Evolutionary conservation across 2,329 filamentous ascomycete species (phyloP).

Genomic region (Geosmithia putterillii): DNA sequence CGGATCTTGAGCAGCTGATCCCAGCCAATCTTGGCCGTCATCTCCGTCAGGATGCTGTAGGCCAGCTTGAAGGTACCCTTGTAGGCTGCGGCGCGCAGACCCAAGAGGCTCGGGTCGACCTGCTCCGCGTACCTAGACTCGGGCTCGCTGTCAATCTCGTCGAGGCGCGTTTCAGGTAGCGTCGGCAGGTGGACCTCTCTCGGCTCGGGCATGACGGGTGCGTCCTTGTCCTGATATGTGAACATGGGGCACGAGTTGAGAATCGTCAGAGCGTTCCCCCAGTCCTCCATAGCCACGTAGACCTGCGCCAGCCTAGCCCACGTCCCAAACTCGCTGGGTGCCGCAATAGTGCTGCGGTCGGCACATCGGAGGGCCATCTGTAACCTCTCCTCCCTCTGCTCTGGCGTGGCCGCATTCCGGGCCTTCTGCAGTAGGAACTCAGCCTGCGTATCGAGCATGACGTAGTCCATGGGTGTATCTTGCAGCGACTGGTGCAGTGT

Average conservation of each 20-base stretch:
- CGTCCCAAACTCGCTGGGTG: conserved; percentile 92
- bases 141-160: conserved; percentile 91
- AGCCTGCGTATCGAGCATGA: conserved; percentile 88
- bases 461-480: conserved; percentile 93
- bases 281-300: conserved; percentile 88
- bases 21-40: conserved; percentile 95
- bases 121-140: conserved; percentile 71
- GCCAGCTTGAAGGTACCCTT: conserved; percentile 93
- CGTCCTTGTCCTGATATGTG: conserved; percentile 97
- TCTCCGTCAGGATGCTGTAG: conserved; percentile 86
- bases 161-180: conserved; percentile 76
- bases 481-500: conserved; percentile 80
- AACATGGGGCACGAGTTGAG: conserved; percentile 99
- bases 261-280: conserved; percentile 89
- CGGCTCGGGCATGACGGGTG: conserved; percentile 86
- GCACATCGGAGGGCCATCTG: conserved; percentile 86
- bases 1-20: conserved; percentile 89
- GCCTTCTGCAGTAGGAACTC: conserved; percentile 85
- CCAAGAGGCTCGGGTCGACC: conserved; percentile 76
- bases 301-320: conserved; percentile 92
- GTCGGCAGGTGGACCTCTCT: conserved; percentile 79
- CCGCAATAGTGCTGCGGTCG: conserved; percentile 86
- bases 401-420: conserved; percentile 35
- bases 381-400: conserved; percentile 52
- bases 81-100: conserved; percentile 78